Base-by-base conservation (phyloP, 1,284 basidiomycete species). In the Cryptococcus sp. region DNA sequence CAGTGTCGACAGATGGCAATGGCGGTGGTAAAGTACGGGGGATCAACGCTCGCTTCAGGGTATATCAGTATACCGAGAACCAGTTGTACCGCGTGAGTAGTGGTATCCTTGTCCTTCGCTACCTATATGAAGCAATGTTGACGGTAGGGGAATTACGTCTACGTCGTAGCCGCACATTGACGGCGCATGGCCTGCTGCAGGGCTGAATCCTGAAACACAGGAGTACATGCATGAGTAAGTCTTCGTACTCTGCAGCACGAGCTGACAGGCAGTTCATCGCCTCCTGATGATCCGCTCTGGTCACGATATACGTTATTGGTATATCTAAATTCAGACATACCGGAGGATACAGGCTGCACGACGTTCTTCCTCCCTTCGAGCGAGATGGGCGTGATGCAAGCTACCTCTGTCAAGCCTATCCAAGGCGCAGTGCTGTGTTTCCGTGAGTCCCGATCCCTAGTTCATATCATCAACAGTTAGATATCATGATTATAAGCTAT, bases 101-200 rank as follows among this genome's bases (percentile, higher is more conserved):
- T n/a, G n/a, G n/a, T n/a, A n/a, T 10, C 2, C 29, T 34, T 13
- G 13, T 34, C 29, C 8, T 34, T 13, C 2, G 5, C 13, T 13
- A 5, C 29, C 13, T 13, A 10, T 5, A 2, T 34, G 5, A 13
- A 34, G 2, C 29, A 34, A 10, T 13, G 29, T 34, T 23, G 22
- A 19, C 3, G 16, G 5, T n/a, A 7, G 13, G 29, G 29, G 13
- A 34, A 4, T 34, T 13, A 34, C 8, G 13, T 34, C 26, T 46
- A n/a, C 44, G 11, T 22, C 22, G 48, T 34, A 77, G 75, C 69
- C 77, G 1, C 82, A 84, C 59, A 83, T 83, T 55, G 83, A 84
- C 65, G 83, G 83, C 17, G 82, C 83, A 0, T 85, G 83, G 83
- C 83, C 83, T 23, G 79, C 81, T 1, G 82, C 81, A 0, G 81